These are phyloP conservation scores for Globisporangium lucens DNA, from an alignment of 352 stramenopile species.

Conservation along the genomic window DNA sequence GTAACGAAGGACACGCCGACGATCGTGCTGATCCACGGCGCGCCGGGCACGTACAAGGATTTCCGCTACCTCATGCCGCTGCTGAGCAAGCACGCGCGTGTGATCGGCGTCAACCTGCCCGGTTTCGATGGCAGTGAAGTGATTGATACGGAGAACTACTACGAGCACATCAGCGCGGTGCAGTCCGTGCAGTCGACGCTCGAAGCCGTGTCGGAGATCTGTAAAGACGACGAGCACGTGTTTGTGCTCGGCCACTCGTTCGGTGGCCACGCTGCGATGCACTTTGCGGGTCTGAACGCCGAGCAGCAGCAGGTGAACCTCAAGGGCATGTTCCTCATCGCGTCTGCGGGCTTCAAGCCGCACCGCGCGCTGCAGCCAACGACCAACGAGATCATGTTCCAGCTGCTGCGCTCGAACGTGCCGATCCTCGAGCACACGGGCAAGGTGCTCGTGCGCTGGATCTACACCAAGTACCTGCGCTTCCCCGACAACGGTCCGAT, in stretches of 20 bases:
- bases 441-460: constrained; percentile 12
- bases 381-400: constrained; percentile 19
- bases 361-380: constrained; percentile 35
- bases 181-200: constrained; percentile 35
- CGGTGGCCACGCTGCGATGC: constrained; percentile 30
- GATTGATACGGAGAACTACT: constrained; percentile 37
- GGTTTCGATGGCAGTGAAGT: constrained; percentile 48
- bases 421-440: constrained; percentile 5
- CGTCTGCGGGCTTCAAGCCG: constrained; percentile 43
- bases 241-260: constrained; percentile 16
- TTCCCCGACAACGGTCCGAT: constrained; percentile 40
- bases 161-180: constrained; percentile 39
- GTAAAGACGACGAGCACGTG: constrained; percentile 18
- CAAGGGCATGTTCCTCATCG: constrained; percentile 47
- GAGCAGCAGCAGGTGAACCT: constrained; percentile 30
- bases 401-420: constrained; percentile 23
- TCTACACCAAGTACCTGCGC: constrained; percentile 43
- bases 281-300: constrained; percentile 40
- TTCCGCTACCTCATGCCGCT: constrained; percentile 64
- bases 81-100: constrained; percentile 35
- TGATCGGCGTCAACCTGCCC: constrained; percentile 60
- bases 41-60: constrained; percentile 21
- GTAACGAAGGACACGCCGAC: constrained; percentile 16
- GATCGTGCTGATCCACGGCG: constrained; percentile 32
- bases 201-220: constrained; percentile 36